Evolutionary conservation across 2,329 filamentous ascomycete genomes (phyloP).

Genomic region (Alternaria rosae): DNA sequence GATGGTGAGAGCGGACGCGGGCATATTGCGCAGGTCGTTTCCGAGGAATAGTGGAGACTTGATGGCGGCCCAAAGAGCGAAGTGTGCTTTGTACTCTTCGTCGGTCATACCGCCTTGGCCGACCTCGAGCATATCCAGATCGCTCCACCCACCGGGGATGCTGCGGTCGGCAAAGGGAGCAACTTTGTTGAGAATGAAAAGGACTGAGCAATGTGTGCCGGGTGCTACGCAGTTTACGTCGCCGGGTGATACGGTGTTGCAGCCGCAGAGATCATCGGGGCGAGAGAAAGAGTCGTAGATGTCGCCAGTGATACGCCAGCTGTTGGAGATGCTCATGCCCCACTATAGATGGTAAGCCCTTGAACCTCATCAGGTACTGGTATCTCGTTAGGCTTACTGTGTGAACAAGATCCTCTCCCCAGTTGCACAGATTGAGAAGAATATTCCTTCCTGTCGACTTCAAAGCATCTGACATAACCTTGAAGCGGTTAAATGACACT

Average conservation of each 20-base stretch:
- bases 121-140: constrained; percentile 43
- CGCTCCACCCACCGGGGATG: constrained; percentile 41
- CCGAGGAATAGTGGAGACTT: constrained; percentile 56
- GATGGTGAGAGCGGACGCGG: constrained; percentile 50
- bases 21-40: constrained; percentile 50
- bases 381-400: constrained; percentile 15
- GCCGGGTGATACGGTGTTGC: constrained; percentile 33
- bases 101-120: constrained; percentile 40
- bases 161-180: constrained; percentile 36
- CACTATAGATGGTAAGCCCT: constrained; percentile 26
- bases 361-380: not conserved
- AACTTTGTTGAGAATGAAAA: constrained; percentile 42
- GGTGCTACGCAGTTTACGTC: constrained; percentile 36
- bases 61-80: constrained; percentile 53
- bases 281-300: constrained; percentile 42
- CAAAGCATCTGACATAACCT: constrained; percentile 36
- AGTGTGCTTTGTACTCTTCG: constrained; percentile 49
- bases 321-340: constrained; percentile 46
- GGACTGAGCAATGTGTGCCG: constrained; percentile 37
- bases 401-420: constrained; percentile 45
- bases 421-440: constrained; percentile 44
- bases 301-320: constrained; percentile 45
- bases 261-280: constrained; percentile 36
- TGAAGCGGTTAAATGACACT: constrained; percentile 37
- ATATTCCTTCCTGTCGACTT: constrained; percentile 34